Conservation (phyloP, 2,329 filamentous ascomycete species). For the Microsporum ferrugineum region DNA sequence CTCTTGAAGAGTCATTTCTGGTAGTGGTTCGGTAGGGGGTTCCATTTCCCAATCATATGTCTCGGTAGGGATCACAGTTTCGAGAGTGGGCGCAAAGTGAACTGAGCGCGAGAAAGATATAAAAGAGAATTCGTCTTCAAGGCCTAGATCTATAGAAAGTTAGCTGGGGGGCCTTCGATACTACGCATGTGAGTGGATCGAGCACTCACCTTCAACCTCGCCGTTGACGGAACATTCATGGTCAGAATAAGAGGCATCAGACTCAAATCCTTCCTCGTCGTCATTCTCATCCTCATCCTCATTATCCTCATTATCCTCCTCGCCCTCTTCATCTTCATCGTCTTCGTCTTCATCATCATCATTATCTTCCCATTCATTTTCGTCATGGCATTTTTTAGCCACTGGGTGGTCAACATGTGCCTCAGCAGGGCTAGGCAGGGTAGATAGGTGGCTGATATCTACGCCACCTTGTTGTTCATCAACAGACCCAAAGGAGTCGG, state of each 20-base stretch:
- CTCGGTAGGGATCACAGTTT: conserved; percentile 8
- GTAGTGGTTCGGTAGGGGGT: neutral
- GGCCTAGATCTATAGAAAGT: conserved; percentile 1
- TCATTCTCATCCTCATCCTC: neutral
- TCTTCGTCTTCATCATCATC: neutral
- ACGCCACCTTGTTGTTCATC: neutral
- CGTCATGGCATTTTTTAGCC: neutral
- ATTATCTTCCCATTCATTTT: neutral
- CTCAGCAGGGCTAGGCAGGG: neutral
- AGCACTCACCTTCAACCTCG: neutral
- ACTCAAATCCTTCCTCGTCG: neutral
- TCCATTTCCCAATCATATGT: neutral
- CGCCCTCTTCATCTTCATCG: neutral
- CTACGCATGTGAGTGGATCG: neutral
- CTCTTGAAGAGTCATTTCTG: conserved; percentile 31
- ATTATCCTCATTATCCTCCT: neutral
- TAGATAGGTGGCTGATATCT: neutral
- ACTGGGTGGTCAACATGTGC: neutral
- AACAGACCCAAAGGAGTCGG: neutral
- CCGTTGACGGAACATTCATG: neutral
- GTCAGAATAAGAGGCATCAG: neutral
- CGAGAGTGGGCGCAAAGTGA: conserved; percentile 7
- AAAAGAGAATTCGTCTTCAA: conserved; percentile 8
- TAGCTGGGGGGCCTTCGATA: neutral
- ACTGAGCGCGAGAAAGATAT: conserved; percentile 14